Evolutionary conservation across 768 basidiomycete species (phyloP).

Genomic region (Mrakia hoshinonis): DNA sequence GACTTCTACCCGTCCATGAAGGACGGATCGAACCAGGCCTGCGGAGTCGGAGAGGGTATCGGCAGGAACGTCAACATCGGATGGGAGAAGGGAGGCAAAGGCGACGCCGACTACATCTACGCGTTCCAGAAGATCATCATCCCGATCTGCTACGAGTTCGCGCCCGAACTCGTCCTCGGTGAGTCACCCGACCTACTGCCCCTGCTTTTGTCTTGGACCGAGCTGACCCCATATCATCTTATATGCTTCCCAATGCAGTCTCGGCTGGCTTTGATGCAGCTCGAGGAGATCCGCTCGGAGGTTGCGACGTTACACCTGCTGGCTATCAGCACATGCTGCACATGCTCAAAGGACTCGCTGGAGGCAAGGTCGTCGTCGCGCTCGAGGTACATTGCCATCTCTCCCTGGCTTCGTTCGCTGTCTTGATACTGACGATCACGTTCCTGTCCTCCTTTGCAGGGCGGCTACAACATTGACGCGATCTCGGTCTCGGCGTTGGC

Average conservation of each 20-base stretch:
- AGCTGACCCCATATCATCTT: neutral
- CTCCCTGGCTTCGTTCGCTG: neutral
- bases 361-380: constrained; percentile 81
- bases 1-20: constrained; percentile 86
- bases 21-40: constrained; percentile 76
- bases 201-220: too few relatives aligned
- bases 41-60: constrained; percentile 70
- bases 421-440: too few relatives aligned
- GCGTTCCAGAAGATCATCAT: constrained; percentile 93
- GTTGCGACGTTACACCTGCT: constrained; percentile 78
- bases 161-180: constrained; percentile 94
- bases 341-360: constrained; percentile 81
- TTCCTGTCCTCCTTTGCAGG: constrained; percentile 48
- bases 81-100: constrained; percentile 64
- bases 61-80: constrained; percentile 95
- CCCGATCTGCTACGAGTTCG: constrained; percentile 95
- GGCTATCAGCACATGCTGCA: constrained; percentile 99
- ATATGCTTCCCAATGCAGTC: constrained; percentile 50
- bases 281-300: constrained; percentile 80
- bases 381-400: constrained; percentile 61
- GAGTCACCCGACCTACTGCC: constrained; percentile 37
- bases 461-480: constrained; percentile 87
- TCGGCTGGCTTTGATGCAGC: constrained; percentile 98
- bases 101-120: constrained; percentile 90
- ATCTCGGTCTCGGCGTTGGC: constrained; percentile 80